phyloP scores from a whole-genome alignment of 768 basidiomycete species.

The Suillus occidentalis region DNA sequence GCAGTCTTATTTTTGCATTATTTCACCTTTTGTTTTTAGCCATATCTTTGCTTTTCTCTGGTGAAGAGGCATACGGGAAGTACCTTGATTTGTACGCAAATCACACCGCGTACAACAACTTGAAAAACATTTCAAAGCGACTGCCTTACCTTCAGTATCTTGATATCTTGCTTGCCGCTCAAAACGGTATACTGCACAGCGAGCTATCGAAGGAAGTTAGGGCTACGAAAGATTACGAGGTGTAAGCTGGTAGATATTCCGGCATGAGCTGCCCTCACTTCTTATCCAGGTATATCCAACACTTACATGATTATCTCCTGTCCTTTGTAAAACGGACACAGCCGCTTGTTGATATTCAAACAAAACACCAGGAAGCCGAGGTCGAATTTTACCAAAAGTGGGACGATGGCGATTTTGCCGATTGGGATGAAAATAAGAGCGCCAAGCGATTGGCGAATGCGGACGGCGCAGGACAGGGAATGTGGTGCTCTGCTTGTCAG shows the following conservation, averaged over 20 bases:
- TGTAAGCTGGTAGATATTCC: conserved; percentile 45
- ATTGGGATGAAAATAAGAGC: conserved; percentile 60
- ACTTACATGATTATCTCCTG: conserved; percentile 78
- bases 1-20: neutral
- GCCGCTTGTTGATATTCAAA: conserved; percentile 77
- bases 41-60: conserved; percentile 85
- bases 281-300: conserved; percentile 71
- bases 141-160: conserved; percentile 93
- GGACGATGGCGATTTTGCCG: conserved; percentile 72
- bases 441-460: conserved; percentile 37
- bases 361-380: conserved; percentile 62
- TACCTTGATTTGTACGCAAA: conserved; percentile 91
- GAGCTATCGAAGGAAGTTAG: conserved; percentile 71
- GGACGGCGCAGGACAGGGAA: conserved; percentile 59
- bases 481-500: conserved; percentile 95
- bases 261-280: conserved; percentile 11
- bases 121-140: conserved; percentile 81
- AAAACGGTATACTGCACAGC: conserved; percentile 58
- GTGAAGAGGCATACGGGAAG: conserved; percentile 93
- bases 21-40: conserved; percentile 43
- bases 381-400: conserved; percentile 77
- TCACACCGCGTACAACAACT: conserved; percentile 86
- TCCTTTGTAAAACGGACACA: conserved; percentile 85
- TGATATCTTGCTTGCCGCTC: conserved; percentile 73
- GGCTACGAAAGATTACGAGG: conserved; percentile 74